Evolutionary conservation across 2,329 filamentous ascomycete species (phyloP).

Genomic region (Colletotrichum sp.): DNA sequence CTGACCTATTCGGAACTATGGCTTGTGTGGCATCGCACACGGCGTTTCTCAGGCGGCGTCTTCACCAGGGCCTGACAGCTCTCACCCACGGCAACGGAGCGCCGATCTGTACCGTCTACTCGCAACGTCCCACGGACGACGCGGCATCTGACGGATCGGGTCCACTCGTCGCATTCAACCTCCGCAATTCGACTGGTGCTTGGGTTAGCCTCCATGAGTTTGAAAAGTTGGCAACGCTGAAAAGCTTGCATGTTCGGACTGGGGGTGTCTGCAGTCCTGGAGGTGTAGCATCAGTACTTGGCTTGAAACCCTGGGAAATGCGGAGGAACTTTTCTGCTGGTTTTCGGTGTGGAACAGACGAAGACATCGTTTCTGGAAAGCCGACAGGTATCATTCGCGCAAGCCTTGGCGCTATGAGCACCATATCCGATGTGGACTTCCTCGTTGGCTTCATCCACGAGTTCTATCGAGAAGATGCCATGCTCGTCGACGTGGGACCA

Average conservation of each 20-base stretch:
- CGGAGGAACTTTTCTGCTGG: conserved; percentile 84
- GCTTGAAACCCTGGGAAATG: conserved; percentile 81
- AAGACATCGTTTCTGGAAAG: conserved; percentile 82
- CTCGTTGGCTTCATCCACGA: conserved; percentile 77
- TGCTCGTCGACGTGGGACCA: not conserved
- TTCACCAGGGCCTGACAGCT: conserved; percentile 62
- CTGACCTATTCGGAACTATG: conserved; percentile 74
- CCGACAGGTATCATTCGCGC: conserved; percentile 86
- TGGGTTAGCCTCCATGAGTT: conserved; percentile 86
- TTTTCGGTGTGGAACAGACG: conserved; percentile 81
- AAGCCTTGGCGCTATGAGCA: conserved; percentile 92
- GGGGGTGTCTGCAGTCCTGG: conserved; percentile 94
- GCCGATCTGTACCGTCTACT: conserved; percentile 72
- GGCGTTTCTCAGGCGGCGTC: conserved; percentile 61
- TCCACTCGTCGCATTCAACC: conserved; percentile 84
- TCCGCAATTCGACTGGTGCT: conserved; percentile 69
- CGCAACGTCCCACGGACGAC: conserved; percentile 21
- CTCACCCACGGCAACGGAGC: conserved; percentile 74
- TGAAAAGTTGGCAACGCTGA: conserved; percentile 82
- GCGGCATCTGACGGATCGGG: conserved; percentile 55
- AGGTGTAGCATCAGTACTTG: conserved; percentile 76
- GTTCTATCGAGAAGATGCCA: conserved; percentile 57
- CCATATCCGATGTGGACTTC: conserved; percentile 70
- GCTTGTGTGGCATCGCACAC: conserved; percentile 74
- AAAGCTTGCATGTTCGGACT: conserved; percentile 83